phyloP scores from a whole-genome alignment of 306 rosid genomes.

The Pterocarpus santalinus region DNA sequence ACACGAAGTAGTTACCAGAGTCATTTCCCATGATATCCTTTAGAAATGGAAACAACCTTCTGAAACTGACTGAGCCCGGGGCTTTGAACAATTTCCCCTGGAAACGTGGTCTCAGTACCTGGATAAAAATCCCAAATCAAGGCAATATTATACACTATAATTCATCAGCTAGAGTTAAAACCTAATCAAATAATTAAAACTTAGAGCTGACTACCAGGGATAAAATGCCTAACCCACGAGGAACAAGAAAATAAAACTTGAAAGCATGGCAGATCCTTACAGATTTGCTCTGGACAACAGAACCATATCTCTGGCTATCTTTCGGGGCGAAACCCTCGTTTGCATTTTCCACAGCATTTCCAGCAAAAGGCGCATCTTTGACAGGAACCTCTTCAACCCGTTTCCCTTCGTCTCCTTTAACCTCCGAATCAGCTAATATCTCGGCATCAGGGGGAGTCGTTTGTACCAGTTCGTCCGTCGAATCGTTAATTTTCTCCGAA shows the following conservation, averaged over 20 bases:
- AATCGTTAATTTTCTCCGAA: conserved; percentile 27
- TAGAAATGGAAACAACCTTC: conserved; percentile 75
- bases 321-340: conserved; percentile 24
- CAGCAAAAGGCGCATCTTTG: background rate
- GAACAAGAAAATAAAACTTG: background rate
- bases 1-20: conserved; percentile 52
- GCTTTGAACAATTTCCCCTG: conserved; percentile 70
- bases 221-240: background rate
- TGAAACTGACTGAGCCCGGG: conserved; percentile 79
- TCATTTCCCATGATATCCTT: conserved; percentile 47
- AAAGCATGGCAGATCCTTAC: conserved; percentile 44
- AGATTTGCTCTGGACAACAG: conserved; percentile 45
- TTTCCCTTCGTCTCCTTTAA: conserved; percentile 18
- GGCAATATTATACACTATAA: background rate
- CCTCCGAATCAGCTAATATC: conserved; percentile 8
- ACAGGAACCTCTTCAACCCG: conserved; percentile 17
- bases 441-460: conserved; percentile 57
- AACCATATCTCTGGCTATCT: conserved; percentile 11
- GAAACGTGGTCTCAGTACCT: conserved; percentile 67
- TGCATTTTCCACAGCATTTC: conserved; percentile 5
- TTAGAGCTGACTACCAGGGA: background rate
- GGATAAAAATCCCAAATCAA: conserved; percentile 43
- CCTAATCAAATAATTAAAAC: background rate
- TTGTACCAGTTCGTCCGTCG: conserved; percentile 23
- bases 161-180: background rate